Conservation (phyloP, 164 flowering plant genomes). For the Vitis cinerea region DNA sequence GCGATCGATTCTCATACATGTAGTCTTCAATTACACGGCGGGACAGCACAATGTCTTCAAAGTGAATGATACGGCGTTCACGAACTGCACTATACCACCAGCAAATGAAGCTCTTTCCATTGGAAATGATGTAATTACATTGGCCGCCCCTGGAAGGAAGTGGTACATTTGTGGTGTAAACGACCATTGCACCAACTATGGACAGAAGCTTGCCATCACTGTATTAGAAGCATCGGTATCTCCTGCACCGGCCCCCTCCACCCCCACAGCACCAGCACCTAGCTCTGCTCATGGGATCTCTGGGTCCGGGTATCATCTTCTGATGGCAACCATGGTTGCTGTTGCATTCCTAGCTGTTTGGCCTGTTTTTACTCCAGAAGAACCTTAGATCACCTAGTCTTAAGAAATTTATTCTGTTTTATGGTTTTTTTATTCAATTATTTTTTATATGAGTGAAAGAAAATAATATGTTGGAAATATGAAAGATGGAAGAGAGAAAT, state of each 20-base stretch:
- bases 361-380: too few species aligned
- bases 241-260: too few species aligned
- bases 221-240: neutral
- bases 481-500: too few species aligned
- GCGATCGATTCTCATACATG: neutral
- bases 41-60: conserved; percentile 7
- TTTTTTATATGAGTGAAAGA: too few species aligned
- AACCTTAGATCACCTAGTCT: too few species aligned
- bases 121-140: conserved; percentile 3
- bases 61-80: conserved; percentile 6
- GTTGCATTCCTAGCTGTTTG: too few species aligned
- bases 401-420: too few species aligned
- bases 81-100: neutral
- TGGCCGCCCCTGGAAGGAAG: conserved; percentile 3
- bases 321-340: neutral
- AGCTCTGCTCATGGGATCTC: too few species aligned
- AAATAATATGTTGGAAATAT: too few species aligned
- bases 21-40: conserved; percentile 4
- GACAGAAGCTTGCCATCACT: conserved; percentile 1
- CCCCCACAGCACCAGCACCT: too few species aligned
- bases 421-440: too few species aligned
- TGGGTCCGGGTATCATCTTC: too few species aligned
- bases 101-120: neutral
- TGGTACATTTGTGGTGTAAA: conserved; percentile 13
- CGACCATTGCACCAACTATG: neutral